phyloP scores from a whole-genome alignment of 208 protist species.

The Crithidia sp. region DNA sequence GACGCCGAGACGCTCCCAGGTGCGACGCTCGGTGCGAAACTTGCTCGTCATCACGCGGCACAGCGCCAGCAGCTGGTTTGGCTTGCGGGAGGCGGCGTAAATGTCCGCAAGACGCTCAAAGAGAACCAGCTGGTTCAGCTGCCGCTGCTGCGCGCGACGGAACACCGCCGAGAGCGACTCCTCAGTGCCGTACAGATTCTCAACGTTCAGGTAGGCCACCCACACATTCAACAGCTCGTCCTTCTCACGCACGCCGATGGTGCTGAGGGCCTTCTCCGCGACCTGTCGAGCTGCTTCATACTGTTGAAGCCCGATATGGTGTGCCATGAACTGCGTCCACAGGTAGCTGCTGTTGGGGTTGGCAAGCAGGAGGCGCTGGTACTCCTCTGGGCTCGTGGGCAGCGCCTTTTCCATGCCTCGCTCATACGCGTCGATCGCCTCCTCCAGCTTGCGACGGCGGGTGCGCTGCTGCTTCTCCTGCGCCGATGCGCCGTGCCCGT shows the following conservation, averaged over 20 bases:
- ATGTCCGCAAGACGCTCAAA: slow-evolving; percentile 91
- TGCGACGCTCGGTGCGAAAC: slow-evolving; percentile 69
- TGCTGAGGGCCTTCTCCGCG: slow-evolving; percentile 89
- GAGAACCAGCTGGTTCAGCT: slow-evolving; percentile 60
- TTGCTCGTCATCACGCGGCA: slow-evolving; percentile 87
- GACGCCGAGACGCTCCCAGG: slow-evolving; percentile 83
- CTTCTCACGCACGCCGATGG: slow-evolving; percentile 84
- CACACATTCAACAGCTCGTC: slow-evolving; percentile 93
- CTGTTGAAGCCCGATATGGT: slow-evolving; percentile 83
- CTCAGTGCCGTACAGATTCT: slow-evolving; percentile 91
- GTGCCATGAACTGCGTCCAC: slow-evolving; percentile 95
- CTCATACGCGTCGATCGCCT: slow-evolving; percentile 89
- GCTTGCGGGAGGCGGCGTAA: slow-evolving; percentile 74
- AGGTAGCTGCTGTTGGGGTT: slow-evolving; percentile 93
- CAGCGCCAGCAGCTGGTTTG: slow-evolving; percentile 77
- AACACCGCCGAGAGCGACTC: slow-evolving; percentile 91
- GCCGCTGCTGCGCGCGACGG: slow-evolving; percentile 74
- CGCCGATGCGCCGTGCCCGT: slow-evolving; percentile 15
- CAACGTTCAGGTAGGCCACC: slow-evolving; percentile 94
- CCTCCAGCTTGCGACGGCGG: slow-evolving; percentile 75
- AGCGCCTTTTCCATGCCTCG: slow-evolving; percentile 65
- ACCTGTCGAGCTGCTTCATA: slow-evolving; percentile 91
- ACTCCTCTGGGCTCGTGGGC: slow-evolving; percentile 89
- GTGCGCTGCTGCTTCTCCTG: slow-evolving; percentile 36
- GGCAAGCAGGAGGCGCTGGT: slow-evolving; percentile 86